These are phyloP conservation scores for Wickerhamomyces ciferrii DNA, from an alignment of 805 yeast genomes.

Conservation along the genomic window DNA sequence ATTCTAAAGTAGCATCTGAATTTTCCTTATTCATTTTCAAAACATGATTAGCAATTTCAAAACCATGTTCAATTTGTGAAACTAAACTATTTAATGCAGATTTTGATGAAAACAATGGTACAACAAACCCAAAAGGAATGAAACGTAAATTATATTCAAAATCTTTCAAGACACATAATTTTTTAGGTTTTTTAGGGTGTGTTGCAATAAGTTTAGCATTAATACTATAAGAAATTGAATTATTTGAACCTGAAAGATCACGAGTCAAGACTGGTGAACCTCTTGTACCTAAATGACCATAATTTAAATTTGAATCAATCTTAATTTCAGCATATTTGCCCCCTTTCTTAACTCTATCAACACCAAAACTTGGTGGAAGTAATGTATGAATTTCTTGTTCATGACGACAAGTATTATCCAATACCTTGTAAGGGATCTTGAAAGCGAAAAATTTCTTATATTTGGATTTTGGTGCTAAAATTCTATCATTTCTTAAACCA, in stretches of 20 bases:
- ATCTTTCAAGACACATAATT: constrained; percentile 28
- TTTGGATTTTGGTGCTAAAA: constrained; percentile 40
- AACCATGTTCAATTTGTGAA: constrained; percentile 7
- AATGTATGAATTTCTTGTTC: constrained; percentile 31
- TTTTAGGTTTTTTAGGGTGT: constrained; percentile 20
- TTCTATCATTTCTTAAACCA: constrained; percentile 45
- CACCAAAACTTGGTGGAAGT: constrained; percentile 37
- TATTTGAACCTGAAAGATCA: constrained; percentile 41
- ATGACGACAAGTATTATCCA: constrained; percentile 49
- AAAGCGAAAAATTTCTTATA: constrained; percentile 58
- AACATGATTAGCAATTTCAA: constrained; percentile 12
- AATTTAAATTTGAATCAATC: constrained; percentile 31
- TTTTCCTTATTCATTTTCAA: constrained; percentile 6
- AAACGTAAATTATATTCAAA: constrained; percentile 31
- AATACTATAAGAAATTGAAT: constrained; percentile 46
- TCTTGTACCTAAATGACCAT: constrained; percentile 43
- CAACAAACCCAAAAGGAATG: constrained; percentile 33
- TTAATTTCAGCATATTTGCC: constrained; percentile 26
- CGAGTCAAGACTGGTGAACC: constrained; percentile 51
- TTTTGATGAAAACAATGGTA: constrained; percentile 14
- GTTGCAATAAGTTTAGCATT: constrained; percentile 54
- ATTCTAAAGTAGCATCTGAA: constrained; percentile 5
- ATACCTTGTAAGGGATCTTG: constrained; percentile 46
- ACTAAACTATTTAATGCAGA: constrained; percentile 6
- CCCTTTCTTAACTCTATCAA: constrained; percentile 25